Percentiles rank a stretch among this genome's conserved stretches.
Conservation (phyloP, 805 yeast genomes). For the Priceomyces medius region DNA sequence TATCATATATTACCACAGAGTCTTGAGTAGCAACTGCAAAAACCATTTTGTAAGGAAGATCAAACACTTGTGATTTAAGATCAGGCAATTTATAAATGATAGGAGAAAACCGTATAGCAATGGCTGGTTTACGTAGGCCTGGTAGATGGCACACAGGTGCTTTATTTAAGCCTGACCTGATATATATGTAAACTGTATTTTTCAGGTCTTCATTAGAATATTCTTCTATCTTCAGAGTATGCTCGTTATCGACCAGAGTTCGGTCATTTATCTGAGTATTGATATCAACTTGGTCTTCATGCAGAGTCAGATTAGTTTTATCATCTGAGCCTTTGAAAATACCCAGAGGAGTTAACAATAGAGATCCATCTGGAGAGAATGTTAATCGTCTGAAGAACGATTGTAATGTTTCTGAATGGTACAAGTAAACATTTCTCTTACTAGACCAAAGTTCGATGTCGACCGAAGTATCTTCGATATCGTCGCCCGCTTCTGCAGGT, state of each 20-base stretch:
- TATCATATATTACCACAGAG: slow-evolving; percentile 77
- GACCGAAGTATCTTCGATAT: too few species aligned
- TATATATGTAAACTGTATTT: slow-evolving; percentile 78
- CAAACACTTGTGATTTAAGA: slow-evolving; percentile 32
- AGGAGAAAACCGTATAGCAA: slow-evolving; percentile 80
- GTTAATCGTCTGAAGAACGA: slow-evolving; percentile 85
- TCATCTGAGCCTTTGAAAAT: slow-evolving; percentile 35
- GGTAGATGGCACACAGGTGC: slow-evolving; percentile 80
- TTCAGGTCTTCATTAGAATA: slow-evolving; percentile 34
- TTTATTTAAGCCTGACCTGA: slow-evolving; percentile 63
- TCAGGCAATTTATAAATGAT: slow-evolving; percentile 45
- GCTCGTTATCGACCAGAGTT: neutral
- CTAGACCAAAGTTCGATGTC: slow-evolving; percentile 16
- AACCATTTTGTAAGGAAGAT: slow-evolving; percentile 73
- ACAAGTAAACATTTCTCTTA: slow-evolving; percentile 32
- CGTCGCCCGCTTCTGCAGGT: neutral
- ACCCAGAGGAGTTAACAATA: slow-evolving; percentile 76
- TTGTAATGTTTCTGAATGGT: slow-evolving; percentile 83
- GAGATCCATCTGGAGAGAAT: slow-evolving; percentile 87
- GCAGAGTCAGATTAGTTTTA: neutral
- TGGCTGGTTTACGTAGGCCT: slow-evolving; percentile 77
- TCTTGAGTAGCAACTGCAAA: slow-evolving; percentile 95
- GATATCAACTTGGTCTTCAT: neutral
- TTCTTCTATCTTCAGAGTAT: neutral
- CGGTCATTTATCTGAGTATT: neutral